phyloP scores from a whole-genome alignment of 768 basidiomycete genomes.

The Auricularia sp. region DNA sequence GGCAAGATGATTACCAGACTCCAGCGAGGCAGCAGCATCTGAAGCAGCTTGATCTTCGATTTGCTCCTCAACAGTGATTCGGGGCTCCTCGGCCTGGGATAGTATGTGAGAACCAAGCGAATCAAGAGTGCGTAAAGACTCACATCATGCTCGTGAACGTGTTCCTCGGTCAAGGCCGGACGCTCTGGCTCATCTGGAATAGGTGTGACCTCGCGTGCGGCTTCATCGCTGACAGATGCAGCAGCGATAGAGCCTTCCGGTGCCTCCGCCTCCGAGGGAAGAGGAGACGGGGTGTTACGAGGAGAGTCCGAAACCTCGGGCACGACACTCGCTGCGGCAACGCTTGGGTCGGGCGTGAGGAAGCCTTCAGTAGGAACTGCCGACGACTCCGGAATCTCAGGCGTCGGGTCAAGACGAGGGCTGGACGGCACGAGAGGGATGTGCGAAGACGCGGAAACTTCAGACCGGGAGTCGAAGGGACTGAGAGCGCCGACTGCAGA shows the following conservation, averaged over 20 bases:
- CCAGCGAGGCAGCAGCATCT: background rate
- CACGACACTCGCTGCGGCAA: background rate
- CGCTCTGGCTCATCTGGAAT: background rate
- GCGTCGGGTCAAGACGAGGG: background rate
- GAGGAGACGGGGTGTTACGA: background rate
- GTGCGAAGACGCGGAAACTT: background rate
- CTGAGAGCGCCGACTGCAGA: background rate
- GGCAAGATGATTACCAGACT: background rate
- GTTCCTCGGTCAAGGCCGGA: background rate
- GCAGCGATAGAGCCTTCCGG: background rate
- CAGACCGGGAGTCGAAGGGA: background rate
- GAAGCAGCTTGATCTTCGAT: background rate
- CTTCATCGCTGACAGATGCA: background rate
- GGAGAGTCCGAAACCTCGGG: background rate
- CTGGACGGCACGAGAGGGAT: background rate
- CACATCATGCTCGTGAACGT: background rate
- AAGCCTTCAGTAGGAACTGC: background rate
- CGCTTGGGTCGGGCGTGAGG: background rate
- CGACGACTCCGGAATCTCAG: background rate
- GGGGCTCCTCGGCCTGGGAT: background rate
- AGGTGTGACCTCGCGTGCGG: background rate
- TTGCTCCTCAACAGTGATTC: background rate
- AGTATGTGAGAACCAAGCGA: background rate
- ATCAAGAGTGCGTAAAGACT: background rate
- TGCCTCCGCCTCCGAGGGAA: background rate